These are phyloP conservation scores for Combretum micranthum DNA, from an alignment of 345 rosid genomes.

Conservation along the genomic window DNA sequence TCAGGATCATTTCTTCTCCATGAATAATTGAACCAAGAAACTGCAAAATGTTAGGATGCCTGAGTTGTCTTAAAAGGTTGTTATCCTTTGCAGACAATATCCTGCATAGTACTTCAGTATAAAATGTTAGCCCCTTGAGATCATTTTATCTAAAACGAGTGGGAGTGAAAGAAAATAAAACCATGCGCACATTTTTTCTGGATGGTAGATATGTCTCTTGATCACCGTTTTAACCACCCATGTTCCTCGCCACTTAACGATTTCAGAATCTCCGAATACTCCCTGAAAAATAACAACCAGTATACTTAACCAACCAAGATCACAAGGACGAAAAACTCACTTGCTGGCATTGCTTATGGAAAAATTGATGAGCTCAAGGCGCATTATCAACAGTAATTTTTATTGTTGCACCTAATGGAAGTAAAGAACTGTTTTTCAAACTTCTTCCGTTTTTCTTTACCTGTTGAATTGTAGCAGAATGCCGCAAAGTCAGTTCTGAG, in stretches of 20 bases:
- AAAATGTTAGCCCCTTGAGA: slow-evolving; percentile 3
- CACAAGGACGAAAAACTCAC: not conserved
- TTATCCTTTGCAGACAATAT: slow-evolving; percentile 47
- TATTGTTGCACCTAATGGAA: too few species aligned
- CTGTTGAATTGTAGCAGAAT: slow-evolving; percentile 34
- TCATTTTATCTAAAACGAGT: not conserved
- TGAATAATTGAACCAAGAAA: slow-evolving; percentile 59
- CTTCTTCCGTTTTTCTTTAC: slow-evolving; percentile 11
- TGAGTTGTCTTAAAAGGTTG: slow-evolving; percentile 40
- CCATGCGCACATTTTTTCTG: slow-evolving; percentile 27
- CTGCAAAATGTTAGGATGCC: slow-evolving; percentile 62
- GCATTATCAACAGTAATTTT: too few species aligned
- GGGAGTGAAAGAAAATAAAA: not conserved
- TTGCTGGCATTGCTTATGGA: not conserved
- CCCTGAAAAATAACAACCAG: slow-evolving; percentile 25
- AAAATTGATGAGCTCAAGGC: too few species aligned
- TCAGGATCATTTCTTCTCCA: slow-evolving; percentile 46
- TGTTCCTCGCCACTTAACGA: slow-evolving; percentile 59
- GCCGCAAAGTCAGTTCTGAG: slow-evolving; percentile 29
- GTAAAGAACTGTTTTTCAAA: too few species aligned
- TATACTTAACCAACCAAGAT: not conserved
- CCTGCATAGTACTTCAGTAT: slow-evolving; percentile 25
- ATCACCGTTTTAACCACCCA: slow-evolving; percentile 59
- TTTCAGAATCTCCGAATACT: slow-evolving; percentile 40
- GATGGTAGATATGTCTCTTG: slow-evolving; percentile 34